Evolutionary conservation across 164 flowering plant genomes (phyloP).

Genomic region (Macadamia tetraphylla): DNA sequence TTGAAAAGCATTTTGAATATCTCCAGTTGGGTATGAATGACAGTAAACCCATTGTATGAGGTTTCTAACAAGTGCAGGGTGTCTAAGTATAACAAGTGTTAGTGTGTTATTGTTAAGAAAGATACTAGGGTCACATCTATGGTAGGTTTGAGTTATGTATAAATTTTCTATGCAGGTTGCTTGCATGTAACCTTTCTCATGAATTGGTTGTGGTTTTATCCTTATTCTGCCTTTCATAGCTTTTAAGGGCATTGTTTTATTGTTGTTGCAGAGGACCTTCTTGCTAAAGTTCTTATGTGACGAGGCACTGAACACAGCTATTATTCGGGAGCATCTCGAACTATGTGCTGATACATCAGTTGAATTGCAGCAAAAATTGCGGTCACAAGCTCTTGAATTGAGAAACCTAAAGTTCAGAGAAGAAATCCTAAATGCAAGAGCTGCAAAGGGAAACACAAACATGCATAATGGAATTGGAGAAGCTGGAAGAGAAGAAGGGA

Average conservation of each 20-base stretch:
- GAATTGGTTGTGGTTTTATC: neutral
- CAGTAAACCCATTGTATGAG: too few species aligned
- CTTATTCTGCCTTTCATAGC: neutral
- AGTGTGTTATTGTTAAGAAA: too few species aligned
- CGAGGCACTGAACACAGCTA: constrained; percentile 61
- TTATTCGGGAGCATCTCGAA: constrained; percentile 79
- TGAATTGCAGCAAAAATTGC: constrained; percentile 85
- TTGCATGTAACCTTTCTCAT: neutral
- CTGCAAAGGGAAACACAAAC: constrained; percentile 28
- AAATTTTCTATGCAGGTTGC: too few species aligned
- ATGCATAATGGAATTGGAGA: constrained; percentile 20
- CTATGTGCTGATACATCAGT: constrained; percentile 56
- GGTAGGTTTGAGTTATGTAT: too few species aligned
- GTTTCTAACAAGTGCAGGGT: too few species aligned
- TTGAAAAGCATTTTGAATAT: too few species aligned
- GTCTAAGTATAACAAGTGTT: too few species aligned
- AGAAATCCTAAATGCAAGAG: constrained; percentile 42
- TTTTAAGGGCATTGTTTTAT: constrained; percentile 4
- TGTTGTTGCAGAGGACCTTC: constrained; percentile 63
- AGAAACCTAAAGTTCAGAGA: constrained; percentile 64
- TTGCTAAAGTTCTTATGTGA: constrained; percentile 86
- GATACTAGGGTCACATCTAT: neutral
- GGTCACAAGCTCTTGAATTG: constrained; percentile 49
- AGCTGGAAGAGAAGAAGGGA: constrained; percentile 20
- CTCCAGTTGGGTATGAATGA: too few species aligned